Conservation (phyloP, 176 grass and related monocot species). For the Carex cristatella region DNA sequence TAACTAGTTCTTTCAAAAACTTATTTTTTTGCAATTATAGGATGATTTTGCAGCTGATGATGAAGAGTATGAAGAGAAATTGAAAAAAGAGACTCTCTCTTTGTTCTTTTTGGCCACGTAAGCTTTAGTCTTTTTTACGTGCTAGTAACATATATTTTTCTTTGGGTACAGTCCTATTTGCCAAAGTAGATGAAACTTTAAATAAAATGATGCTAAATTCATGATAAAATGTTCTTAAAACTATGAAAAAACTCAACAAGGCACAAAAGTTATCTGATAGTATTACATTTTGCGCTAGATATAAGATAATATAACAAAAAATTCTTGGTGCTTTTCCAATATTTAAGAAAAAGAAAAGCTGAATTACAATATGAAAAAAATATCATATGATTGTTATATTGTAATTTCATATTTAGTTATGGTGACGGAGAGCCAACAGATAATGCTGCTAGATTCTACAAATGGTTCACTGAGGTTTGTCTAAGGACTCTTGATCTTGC, state of each 20-base stretch:
- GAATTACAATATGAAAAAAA: not conserved
- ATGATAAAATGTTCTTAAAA: not conserved
- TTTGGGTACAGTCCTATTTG: not conserved
- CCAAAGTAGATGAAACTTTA: not conserved
- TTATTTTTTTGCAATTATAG: conserved; percentile 14
- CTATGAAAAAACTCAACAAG: not conserved
- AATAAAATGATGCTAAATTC: not conserved
- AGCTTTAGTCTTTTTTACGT: conserved; percentile 1
- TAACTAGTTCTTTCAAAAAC: not conserved
- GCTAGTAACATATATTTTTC: not conserved
- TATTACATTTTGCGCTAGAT: not conserved
- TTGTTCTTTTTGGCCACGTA: conserved; percentile 90
- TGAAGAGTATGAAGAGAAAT: conserved; percentile 69
- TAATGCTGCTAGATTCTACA: conserved; percentile 92
- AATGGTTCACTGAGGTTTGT: conserved; percentile 93
- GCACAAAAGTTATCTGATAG: not conserved
- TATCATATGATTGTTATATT: not conserved
- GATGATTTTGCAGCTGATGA: conserved; percentile 87
- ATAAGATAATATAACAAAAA: not conserved
- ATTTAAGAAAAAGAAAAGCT: not conserved
- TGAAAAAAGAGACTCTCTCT: conserved; percentile 62
- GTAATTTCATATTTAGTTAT: conserved; percentile 39
- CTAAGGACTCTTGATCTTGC: not conserved
- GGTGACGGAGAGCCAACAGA: conserved; percentile 95
- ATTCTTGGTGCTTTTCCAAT: not conserved